phyloP scores from a whole-genome alignment of 768 basidiomycete species.

The Hypholoma fasciculare region DNA sequence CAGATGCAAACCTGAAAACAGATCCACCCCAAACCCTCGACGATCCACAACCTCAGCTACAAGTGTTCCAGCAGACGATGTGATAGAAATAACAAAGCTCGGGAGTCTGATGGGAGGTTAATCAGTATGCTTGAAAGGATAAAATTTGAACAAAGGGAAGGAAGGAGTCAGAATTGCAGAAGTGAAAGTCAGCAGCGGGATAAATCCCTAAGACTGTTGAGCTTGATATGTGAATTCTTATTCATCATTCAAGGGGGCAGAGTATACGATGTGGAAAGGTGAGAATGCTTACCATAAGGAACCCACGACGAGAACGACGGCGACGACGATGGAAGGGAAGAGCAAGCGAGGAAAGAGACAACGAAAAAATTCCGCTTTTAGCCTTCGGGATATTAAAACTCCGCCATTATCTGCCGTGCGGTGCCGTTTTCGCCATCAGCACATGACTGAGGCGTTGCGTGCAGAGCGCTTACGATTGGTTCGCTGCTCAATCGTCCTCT shows the following conservation, averaged over 20 bases:
- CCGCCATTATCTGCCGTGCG: conserved; percentile 16
- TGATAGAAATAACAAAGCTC: neutral
- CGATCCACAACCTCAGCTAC: neutral
- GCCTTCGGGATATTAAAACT: conserved; percentile 13
- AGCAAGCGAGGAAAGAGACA: neutral
- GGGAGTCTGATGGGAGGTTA: no score
- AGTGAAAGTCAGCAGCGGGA: conserved; percentile 49
- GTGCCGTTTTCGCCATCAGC: neutral
- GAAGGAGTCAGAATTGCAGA: conserved; percentile 58
- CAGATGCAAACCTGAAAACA: no score
- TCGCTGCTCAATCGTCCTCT: neutral
- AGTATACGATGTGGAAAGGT: neutral
- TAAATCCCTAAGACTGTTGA: conserved; percentile 59
- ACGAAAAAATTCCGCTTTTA: neutral
- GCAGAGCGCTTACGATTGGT: neutral
- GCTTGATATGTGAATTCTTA: conserved; percentile 59
- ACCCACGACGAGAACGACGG: neutral
- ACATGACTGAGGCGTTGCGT: neutral
- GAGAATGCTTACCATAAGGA: neutral
- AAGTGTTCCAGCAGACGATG: neutral
- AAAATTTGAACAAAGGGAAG: neutral
- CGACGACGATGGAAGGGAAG: conserved; percentile 6
- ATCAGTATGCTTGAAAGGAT: neutral
- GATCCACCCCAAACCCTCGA: no score
- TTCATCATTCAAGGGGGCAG: conserved; percentile 41